These are phyloP conservation scores for Aspergillus flavus DNA, from an alignment of 2,329 filamentous ascomycete species.

Conservation along the genomic window DNA sequence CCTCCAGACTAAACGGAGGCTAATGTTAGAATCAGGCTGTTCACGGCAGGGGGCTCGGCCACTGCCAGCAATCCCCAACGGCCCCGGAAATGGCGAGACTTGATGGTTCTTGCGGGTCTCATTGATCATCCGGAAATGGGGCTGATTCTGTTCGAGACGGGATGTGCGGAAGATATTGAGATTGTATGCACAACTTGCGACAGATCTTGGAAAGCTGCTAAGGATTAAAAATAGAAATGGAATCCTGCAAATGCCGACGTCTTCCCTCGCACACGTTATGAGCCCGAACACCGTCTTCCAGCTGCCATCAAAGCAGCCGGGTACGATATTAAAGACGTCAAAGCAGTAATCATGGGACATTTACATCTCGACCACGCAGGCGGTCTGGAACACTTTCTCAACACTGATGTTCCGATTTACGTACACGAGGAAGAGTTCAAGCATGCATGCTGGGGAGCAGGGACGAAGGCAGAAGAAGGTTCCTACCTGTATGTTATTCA, in stretches of 20 bases:
- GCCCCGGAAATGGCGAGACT: constrained; percentile 45
- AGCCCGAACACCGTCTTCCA: constrained; percentile 36
- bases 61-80: constrained; percentile 27
- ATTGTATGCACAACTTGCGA: background rate
- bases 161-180: constrained; percentile 47
- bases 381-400: constrained; percentile 49
- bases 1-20: background rate
- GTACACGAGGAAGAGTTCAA: constrained; percentile 53
- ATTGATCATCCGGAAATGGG: constrained; percentile 50
- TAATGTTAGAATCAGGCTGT: background rate
- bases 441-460: constrained; percentile 49
- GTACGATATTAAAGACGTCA: constrained; percentile 51
- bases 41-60: background rate
- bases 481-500: constrained; percentile 34
- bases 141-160: constrained; percentile 51
- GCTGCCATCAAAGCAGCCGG: constrained; percentile 41
- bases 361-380: constrained; percentile 54
- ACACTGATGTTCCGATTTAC: constrained; percentile 48
- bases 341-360: constrained; percentile 51
- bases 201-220: background rate
- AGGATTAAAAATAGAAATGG: background rate
- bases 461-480: constrained; percentile 44
- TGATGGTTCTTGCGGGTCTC: constrained; percentile 46
- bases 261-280: constrained; percentile 41
- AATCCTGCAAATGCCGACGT: constrained; percentile 33